Evolutionary conservation across 441 rosid species (phyloP), one percentile per base, ranked within the genome.

Genomic region (Macaranga tanarius): DNA sequence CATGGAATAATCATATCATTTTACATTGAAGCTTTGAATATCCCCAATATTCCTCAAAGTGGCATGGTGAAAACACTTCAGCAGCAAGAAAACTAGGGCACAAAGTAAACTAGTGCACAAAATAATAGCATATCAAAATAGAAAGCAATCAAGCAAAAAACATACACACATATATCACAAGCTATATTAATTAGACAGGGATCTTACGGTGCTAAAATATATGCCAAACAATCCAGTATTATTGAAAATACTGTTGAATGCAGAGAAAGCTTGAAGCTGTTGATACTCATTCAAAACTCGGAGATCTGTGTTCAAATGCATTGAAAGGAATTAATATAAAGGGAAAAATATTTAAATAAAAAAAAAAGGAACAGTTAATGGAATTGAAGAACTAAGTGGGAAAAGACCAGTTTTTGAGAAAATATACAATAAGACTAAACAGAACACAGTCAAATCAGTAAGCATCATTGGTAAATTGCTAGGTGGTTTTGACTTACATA

Each of bases 171-270:
- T 22, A 19, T 17, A 15, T 64, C 47, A 26, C 25, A 56, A 20
- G 42, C 11, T 26, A 64, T 19, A 60, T 34, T 31, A 55, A 5
- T 50, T 6, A 26, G 72, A 58, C 59, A n/a, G 71, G 76, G 79
- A n/a, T 70, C 95, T 86, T 84, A 95, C 97, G 11, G 96, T 87
- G 86, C 90, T 83, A 71, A 91, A 92, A 83, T 93, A 88, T 79
- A 95, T 90, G 76, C 98, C 99, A 80, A 95, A 95, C 79, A 93
- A 73, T 73, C 98, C 95, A 31, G 91, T 89, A 64, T 85, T 73
- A 75, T 91, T 91, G 85, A 91, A 91, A 82, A 93, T 86, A 83
- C 93, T 91, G 85, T 83, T 84, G 84, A 95, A 95, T 50, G 99
- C 98, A 25, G 96, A 89, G 80, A 91, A 95, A 25, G 97, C 86